Evolutionary conservation across 257 asterid species (phyloP).

Genomic region (Phtheirospermum japonicum): DNA sequence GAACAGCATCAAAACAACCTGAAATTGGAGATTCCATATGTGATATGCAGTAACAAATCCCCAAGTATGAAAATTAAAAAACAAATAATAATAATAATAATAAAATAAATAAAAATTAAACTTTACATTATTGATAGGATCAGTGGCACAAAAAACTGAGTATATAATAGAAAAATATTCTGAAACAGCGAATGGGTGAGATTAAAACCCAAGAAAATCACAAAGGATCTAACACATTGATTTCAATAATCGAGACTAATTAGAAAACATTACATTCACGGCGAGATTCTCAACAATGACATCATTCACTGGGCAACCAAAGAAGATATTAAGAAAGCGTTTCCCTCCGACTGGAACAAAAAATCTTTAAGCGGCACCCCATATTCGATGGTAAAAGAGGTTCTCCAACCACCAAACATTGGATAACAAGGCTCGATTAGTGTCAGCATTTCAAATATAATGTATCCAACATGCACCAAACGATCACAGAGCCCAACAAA

Average conservation of each 20-base stretch:
- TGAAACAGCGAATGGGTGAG: constrained; percentile 1
- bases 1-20: constrained; percentile 79
- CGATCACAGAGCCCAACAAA: constrained; percentile 11
- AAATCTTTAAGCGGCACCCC: constrained; percentile 86
- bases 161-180: background rate
- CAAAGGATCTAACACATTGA: constrained; percentile 15
- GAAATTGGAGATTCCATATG: constrained; percentile 24
- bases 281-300: constrained; percentile 72
- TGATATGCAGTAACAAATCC: constrained; percentile 20
- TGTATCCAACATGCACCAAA: constrained; percentile 63
- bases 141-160: background rate
- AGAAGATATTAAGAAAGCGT: constrained; percentile 65
- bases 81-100: too few relatives aligned
- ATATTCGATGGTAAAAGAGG: constrained; percentile 87
- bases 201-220: background rate
- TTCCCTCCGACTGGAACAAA: constrained; percentile 78
- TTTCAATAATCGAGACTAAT: constrained; percentile 15
- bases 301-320: constrained; percentile 82
- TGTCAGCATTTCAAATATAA: constrained; percentile 51
- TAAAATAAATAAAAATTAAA: background rate
- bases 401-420: constrained; percentile 97
- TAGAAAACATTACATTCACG: constrained; percentile 62
- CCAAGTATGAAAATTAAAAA: background rate
- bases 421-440: constrained; percentile 94
- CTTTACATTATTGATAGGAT: background rate